A percentile compares a stretch with the other conserved stretches of the same genome.
Conservation (phyloP, 2,329 filamentous ascomycete genomes). For the Colletotrichum spaethianum region DNA sequence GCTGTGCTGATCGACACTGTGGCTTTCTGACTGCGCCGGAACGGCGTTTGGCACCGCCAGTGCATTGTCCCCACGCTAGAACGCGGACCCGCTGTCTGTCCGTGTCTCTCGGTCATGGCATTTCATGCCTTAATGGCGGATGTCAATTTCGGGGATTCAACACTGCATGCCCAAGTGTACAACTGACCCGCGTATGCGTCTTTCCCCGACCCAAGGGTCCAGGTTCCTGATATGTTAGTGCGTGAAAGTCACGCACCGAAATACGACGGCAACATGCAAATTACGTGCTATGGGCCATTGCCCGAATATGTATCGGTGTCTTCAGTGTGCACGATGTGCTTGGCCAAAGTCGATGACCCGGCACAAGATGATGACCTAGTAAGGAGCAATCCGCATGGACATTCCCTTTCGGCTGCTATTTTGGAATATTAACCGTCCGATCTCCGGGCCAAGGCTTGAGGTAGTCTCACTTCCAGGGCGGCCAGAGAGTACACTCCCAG, state of each 20-base stretch:
- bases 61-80: conserved; percentile 18
- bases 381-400: conserved; percentile 16
- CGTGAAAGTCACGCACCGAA: not conserved
- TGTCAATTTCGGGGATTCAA: conserved; percentile 3
- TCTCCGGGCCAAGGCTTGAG: conserved; percentile 24
- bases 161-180: too few relatives aligned
- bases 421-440: conserved; percentile 9
- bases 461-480: conserved; percentile 2
- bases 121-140: not conserved
- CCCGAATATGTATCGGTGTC: not conserved
- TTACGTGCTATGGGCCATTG: not conserved
- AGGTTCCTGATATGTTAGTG: not conserved
- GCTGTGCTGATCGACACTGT: not conserved
- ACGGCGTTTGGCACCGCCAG: conserved; percentile 10
- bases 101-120: conserved; percentile 29
- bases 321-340: not conserved
- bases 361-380: conserved; percentile 25
- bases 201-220: conserved; percentile 2
- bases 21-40: conserved; percentile 4
- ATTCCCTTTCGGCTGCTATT: conserved; percentile 12
- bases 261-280: too few relatives aligned
- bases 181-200: not conserved
- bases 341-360: not conserved
- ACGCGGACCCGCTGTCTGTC: conserved; percentile 24
- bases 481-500: not conserved